phyloP scores from a whole-genome alignment of 2,329 filamentous ascomycete genomes.

The Fusarium mangiferae region DNA sequence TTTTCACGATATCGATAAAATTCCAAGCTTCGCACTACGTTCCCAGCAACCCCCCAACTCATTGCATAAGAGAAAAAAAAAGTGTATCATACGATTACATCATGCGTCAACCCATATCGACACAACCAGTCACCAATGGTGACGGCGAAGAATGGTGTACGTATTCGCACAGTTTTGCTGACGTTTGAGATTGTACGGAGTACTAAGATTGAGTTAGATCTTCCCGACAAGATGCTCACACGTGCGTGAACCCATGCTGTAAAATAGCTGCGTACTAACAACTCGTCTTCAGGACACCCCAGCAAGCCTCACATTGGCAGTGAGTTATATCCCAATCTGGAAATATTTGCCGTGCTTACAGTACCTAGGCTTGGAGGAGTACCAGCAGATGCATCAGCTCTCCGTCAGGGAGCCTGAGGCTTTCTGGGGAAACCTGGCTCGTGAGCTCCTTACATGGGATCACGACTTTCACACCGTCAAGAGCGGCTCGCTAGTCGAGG shows the following conservation, averaged over 20 bases:
- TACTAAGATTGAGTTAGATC: constrained; percentile 15
- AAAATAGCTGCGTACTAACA: constrained; percentile 6
- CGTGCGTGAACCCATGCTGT: constrained; percentile 17
- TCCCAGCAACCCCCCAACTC: background rate
- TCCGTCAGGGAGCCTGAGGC: constrained; percentile 85
- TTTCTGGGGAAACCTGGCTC: constrained; percentile 86
- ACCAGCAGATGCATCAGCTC: constrained; percentile 72
- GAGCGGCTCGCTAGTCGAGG: constrained; percentile 75
- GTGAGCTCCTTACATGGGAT: constrained; percentile 88
- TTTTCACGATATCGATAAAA: constrained; percentile 7
- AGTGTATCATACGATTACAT: background rate
- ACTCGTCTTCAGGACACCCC: constrained; percentile 24
- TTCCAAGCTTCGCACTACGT: background rate
- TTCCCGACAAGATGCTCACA: constrained; percentile 36
- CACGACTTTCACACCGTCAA: constrained; percentile 88
- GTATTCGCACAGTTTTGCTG: background rate
- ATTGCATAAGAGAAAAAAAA: background rate
- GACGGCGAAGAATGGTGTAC: constrained; percentile 34
- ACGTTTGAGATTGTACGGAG: background rate
- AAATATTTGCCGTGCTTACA: background rate
- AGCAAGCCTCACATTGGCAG: constrained; percentile 34
- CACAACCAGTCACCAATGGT: background rate
- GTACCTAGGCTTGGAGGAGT: constrained; percentile 65
- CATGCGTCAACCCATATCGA: constrained; percentile 21
- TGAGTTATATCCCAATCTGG: background rate